Evolutionary conservation across 164 flowering plant genomes (phyloP).

Genomic region (Nelumbo lutea): DNA sequence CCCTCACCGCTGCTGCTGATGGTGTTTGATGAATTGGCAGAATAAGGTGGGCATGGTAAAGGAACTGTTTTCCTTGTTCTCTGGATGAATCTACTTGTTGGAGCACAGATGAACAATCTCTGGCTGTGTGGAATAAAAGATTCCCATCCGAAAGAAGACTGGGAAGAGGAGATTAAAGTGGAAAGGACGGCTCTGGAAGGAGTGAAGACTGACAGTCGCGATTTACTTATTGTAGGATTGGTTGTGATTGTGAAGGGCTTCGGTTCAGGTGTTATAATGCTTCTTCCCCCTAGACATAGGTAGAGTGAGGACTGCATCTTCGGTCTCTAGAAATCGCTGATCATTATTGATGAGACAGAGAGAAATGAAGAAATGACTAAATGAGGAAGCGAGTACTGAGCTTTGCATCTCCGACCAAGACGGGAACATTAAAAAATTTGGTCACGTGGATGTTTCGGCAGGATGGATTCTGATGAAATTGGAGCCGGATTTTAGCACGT

Average conservation of each 20-base stretch:
- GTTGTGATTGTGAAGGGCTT: background rate
- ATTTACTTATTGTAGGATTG: background rate
- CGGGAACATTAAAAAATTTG: too few species aligned
- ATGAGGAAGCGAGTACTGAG: too few species aligned
- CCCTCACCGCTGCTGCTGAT: background rate
- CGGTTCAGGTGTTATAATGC: background rate
- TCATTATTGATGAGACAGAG: too few species aligned
- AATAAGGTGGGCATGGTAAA: constrained; percentile 21
- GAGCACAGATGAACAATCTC: background rate
- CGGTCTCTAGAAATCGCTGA: background rate
- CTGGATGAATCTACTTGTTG: background rate
- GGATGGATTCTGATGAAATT: too few species aligned
- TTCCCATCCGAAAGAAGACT: background rate
- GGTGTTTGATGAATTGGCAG: constrained; percentile 36
- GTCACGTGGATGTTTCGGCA: too few species aligned
- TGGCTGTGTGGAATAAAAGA: background rate
- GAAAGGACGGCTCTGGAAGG: background rate
- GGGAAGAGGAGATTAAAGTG: background rate
- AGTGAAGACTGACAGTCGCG: background rate
- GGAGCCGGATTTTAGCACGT: too few species aligned
- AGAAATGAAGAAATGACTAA: too few species aligned
- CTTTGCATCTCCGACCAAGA: too few species aligned
- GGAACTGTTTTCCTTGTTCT: constrained; percentile 1
- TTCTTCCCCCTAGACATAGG: background rate
- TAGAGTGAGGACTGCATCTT: constrained; percentile 10